Conservation (phyloP, 2,329 filamentous ascomycete genomes). For the Paraphaeosphaeria minitans region DNA sequence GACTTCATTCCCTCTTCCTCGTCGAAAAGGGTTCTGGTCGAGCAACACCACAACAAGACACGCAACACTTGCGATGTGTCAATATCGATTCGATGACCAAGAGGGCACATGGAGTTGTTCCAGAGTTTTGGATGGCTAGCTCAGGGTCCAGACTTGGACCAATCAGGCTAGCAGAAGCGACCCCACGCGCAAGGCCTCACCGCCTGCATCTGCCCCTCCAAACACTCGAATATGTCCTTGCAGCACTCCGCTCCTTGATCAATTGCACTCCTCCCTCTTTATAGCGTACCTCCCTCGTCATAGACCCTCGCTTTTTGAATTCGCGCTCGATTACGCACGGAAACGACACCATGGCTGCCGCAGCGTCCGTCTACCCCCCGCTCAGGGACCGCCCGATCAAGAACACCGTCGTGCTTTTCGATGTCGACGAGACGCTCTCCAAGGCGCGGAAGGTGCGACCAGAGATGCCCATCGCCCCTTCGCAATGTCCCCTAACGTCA, state of each 20-base stretch:
- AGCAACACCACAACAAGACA: not conserved
- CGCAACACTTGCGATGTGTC: conserved; percentile 1
- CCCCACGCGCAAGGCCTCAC: conserved; percentile 3
- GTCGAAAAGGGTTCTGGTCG: not conserved
- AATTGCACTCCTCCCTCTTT: not conserved
- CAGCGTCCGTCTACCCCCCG: conserved; percentile 66
- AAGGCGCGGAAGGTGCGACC: conserved; percentile 71
- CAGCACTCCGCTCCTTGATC: not conserved
- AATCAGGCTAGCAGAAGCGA: conserved; percentile 3
- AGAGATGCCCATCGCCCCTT: not conserved
- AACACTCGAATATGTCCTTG: conserved; percentile 3
- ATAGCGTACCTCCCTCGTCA: not conserved
- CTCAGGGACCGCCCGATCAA: conserved; percentile 84
- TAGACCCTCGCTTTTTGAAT: not conserved
- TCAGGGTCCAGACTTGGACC: conserved; percentile 7
- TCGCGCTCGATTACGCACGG: not conserved
- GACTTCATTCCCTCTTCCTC: not conserved
- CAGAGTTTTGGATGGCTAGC: not conserved
- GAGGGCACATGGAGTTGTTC: not conserved
- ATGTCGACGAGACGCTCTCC: conserved; percentile 92
- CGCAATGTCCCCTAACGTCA: conserved; percentile 17
- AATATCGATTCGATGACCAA: conserved; percentile 5
- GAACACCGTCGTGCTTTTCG: conserved; percentile 94
- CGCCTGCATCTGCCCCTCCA: conserved; percentile 4
- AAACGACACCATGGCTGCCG: conserved; percentile 44